Percentiles rank a stretch among this genome's conserved stretches.
Conservation (phyloP, 2,329 filamentous ascomycete genomes). For the Dactylellina drechsleri region DNA sequence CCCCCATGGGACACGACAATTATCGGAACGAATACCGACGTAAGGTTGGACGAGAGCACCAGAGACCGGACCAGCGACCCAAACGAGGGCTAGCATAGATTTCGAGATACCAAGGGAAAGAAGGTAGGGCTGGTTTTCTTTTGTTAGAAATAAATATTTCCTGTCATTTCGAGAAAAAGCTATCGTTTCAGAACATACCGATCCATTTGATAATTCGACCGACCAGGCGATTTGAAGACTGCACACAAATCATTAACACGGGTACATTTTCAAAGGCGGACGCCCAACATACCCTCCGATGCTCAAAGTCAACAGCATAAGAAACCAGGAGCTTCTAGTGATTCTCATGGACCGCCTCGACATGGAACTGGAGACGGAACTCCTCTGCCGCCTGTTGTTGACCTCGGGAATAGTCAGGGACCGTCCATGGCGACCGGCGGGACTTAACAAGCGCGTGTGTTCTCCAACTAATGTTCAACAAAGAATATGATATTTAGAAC, state of each 20-base stretch:
- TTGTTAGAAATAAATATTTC: too few species aligned
- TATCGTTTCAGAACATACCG: conserved; percentile 64
- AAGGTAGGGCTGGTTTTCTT: conserved; percentile 69
- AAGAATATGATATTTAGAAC: conserved; percentile 3
- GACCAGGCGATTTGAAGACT: conserved; percentile 94
- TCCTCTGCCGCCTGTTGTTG: conserved; percentile 40
- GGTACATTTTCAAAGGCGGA: background rate
- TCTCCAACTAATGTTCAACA: conserved; percentile 26
- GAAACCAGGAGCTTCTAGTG: conserved; percentile 84
- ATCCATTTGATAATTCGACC: conserved; percentile 92
- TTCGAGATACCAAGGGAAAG: conserved; percentile 84
- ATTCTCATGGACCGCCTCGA: conserved; percentile 50
- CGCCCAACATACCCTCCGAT: conserved; percentile 72
- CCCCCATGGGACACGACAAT: conserved; percentile 77
- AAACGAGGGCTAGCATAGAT: conserved; percentile 82
- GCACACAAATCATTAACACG: conserved; percentile 36
- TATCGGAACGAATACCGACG: conserved; percentile 82
- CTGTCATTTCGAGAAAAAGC: too few species aligned
- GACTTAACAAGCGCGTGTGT: conserved; percentile 45
- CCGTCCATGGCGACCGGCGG: conserved; percentile 48
- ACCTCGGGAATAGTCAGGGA: conserved; percentile 51
- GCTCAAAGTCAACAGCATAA: conserved; percentile 84
- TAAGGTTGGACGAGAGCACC: conserved; percentile 84
- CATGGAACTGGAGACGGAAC: conserved; percentile 49
- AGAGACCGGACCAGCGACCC: conserved; percentile 83